Conservation (phyloP, 345 rosid species). For the Lepidium africanum region DNA sequence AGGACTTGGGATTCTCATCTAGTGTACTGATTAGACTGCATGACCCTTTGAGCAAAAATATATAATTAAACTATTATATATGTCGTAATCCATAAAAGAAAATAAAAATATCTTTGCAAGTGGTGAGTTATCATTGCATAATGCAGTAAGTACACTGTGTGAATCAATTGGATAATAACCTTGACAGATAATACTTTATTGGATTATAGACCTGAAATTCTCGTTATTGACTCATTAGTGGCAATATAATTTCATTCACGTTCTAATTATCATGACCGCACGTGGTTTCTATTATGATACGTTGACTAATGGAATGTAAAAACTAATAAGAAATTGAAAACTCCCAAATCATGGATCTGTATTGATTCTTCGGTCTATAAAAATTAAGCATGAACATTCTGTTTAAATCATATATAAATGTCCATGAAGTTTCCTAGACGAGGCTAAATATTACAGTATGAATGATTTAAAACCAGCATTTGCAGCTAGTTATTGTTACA, state of each 20-base stretch:
- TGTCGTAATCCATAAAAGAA: background rate
- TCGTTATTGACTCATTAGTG: constrained; percentile 10
- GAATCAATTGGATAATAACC: background rate
- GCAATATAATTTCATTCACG: constrained; percentile 6
- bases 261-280: background rate
- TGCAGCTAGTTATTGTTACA: background rate
- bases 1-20: background rate
- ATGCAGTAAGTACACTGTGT: background rate
- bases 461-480: background rate
- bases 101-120: constrained; percentile 5
- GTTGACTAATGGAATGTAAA: constrained; percentile 1
- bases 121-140: constrained; percentile 3
- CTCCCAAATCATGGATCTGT: background rate
- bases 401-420: background rate
- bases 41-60: background rate
- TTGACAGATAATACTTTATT: background rate
- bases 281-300: constrained; percentile 4
- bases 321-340: background rate
- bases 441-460: background rate
- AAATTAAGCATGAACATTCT: background rate
- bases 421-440: background rate
- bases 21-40: background rate
- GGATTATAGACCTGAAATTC: background rate
- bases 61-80: background rate
- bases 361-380: background rate